A percentile compares a stretch with the other conserved stretches of the same genome.
Evolutionary conservation across 2,329 filamentous ascomycete genomes (phyloP).

Genomic region (Lizonia empirigonia): DNA sequence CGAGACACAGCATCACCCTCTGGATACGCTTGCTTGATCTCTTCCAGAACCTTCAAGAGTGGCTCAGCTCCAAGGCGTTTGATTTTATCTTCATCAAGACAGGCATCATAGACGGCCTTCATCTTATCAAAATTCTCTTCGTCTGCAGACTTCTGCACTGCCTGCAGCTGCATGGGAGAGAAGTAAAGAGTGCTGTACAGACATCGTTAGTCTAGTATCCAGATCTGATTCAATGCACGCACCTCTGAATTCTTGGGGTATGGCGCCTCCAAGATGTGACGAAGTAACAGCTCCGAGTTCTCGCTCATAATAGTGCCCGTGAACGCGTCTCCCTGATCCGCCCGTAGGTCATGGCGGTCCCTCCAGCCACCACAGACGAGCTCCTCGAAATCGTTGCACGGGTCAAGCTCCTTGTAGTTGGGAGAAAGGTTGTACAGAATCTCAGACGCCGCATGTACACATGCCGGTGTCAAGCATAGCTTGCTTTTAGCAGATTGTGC

Average conservation of each 20-base stretch:
- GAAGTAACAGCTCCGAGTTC: conserved; percentile 62
- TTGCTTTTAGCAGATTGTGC: conserved; percentile 19
- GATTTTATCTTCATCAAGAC: conserved; percentile 66
- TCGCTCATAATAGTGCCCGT: conserved; percentile 67
- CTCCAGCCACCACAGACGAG: conserved; percentile 72
- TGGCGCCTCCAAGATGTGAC: conserved; percentile 66
- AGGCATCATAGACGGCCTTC: conserved; percentile 68
- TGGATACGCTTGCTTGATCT: conserved; percentile 48
- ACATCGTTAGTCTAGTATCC: not conserved
- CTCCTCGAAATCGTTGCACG: conserved; percentile 72
- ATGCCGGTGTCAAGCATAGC: conserved; percentile 63
- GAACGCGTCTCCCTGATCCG: conserved; percentile 66
- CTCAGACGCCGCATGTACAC: conserved; percentile 66
- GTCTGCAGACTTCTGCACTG: conserved; percentile 54
- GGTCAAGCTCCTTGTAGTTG: conserved; percentile 66
- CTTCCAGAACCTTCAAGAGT: conserved; percentile 61
- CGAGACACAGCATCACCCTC: conserved; percentile 53
- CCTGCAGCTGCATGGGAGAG: conserved; percentile 47
- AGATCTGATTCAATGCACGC: conserved; percentile 1
- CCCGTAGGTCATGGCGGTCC: conserved; percentile 66
- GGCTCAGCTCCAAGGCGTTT: conserved; percentile 62
- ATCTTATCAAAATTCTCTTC: conserved; percentile 70
- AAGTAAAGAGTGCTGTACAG: conserved; percentile 56
- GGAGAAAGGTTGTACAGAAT: conserved; percentile 67
- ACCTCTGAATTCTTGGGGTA: conserved; percentile 50